phyloP scores from a whole-genome alignment of 169 alveolate genomes.

The Cardiosporidium cionae region DNA sequence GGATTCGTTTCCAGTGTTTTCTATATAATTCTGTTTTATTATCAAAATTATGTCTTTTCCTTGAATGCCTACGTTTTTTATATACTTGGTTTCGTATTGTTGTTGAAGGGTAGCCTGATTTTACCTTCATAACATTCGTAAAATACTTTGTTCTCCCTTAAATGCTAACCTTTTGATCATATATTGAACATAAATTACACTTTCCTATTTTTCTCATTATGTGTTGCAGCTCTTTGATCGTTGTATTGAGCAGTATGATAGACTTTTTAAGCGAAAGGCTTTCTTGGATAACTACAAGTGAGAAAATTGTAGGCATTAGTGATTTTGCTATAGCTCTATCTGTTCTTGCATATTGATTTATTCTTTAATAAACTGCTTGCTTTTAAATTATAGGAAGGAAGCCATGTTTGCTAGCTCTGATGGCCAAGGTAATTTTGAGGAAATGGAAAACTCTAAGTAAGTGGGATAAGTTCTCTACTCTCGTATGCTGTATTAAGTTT shows the following conservation, averaged over 20 bases:
- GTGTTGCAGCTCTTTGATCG: constrained; percentile 42
- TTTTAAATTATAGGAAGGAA: constrained; percentile 41
- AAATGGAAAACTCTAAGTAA: constrained; percentile 76
- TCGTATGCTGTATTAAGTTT: neutral
- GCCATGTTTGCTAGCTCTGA: constrained; percentile 67
- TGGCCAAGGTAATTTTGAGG: constrained; percentile 79
- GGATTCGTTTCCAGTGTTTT: too few relatives aligned
- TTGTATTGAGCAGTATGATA: constrained; percentile 84
- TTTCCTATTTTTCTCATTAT: neutral
- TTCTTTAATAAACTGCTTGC: neutral
- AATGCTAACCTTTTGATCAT: neutral
- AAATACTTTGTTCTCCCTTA: too few relatives aligned
- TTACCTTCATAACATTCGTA: too few relatives aligned
- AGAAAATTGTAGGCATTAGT: neutral
- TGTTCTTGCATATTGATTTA: neutral
- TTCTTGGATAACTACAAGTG: constrained; percentile 85
- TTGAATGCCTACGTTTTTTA: too few relatives aligned
- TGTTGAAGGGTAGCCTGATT: too few relatives aligned
- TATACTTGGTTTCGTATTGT: too few relatives aligned
- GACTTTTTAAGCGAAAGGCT: constrained; percentile 89
- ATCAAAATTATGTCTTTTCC: too few relatives aligned
- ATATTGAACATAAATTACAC: neutral
- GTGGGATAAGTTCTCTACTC: neutral
- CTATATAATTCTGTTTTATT: too few relatives aligned
- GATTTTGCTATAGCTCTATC: constrained; percentile 37